These are phyloP conservation scores for Calocybe gambosa DNA, from an alignment of 1,284 basidiomycete species.

Conservation along the genomic window DNA sequence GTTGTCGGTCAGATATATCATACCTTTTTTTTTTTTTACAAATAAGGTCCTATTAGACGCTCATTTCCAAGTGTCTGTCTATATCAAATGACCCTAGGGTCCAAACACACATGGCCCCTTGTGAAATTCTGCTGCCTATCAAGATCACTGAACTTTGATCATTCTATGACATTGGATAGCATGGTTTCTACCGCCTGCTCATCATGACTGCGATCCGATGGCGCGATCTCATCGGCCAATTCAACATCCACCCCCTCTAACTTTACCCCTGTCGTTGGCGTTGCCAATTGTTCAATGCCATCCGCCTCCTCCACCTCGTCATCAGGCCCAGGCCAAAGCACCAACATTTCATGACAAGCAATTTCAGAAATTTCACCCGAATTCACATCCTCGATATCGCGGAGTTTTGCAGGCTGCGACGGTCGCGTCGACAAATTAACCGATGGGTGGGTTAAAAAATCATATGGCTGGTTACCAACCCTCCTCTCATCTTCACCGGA, in stretches of 20 bases:
- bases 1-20: no score
- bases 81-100: background rate
- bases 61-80: background rate
- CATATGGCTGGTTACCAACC: constrained; percentile 31
- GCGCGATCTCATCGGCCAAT: background rate
- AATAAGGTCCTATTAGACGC: no score
- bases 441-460: constrained; percentile 35
- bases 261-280: background rate
- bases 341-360: constrained; percentile 31
- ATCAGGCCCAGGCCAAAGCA: constrained; percentile 30
- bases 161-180: constrained; percentile 21
- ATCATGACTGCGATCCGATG: constrained; percentile 15
- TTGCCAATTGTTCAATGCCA: constrained; percentile 2
- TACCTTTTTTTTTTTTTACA: no score
- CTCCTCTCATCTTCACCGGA: constrained; percentile 14
- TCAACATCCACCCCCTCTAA: background rate
- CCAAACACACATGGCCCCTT: background rate
- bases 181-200: constrained; percentile 25
- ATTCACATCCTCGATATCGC: constrained; percentile 33
- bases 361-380: constrained; percentile 36
- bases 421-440: constrained; percentile 30
- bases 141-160: background rate
- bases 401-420: constrained; percentile 30
- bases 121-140: background rate
- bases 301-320: constrained; percentile 3